Percentiles rank a stretch among this genome's conserved stretches.
Conservation (phyloP, 2,329 filamentous ascomycete genomes). For the Nigrospora sphaerica region DNA sequence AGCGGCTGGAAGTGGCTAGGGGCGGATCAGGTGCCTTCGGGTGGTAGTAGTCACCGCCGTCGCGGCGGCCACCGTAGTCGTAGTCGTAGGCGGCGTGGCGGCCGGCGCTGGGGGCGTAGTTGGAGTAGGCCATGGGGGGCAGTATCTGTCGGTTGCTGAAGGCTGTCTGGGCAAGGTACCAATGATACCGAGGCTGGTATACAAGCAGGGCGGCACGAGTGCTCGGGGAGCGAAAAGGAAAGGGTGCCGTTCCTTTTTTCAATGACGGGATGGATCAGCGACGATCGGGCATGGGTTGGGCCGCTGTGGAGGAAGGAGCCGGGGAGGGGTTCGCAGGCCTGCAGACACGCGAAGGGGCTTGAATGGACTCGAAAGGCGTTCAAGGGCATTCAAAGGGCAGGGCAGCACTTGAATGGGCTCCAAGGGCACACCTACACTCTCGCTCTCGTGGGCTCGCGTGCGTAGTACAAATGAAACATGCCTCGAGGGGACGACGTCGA, state of each 20-base stretch:
- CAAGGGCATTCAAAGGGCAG: no score
- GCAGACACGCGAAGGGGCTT: no score
- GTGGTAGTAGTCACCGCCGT: not conserved
- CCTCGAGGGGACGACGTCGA: no score
- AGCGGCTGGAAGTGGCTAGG: not conserved
- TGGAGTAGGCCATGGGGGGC: not conserved
- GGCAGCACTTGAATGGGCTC: no score
- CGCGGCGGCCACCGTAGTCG: not conserved
- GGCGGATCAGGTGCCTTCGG: not conserved
- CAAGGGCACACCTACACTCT: no score
- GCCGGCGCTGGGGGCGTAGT: not conserved
- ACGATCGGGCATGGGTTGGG: no score
- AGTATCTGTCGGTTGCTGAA: not conserved
- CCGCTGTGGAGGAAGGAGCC: no score
- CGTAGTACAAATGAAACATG: no score
- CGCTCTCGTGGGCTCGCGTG: no score
- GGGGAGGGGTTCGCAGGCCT: no score
- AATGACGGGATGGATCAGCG: no score
- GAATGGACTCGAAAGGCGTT: no score
- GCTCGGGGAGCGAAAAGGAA: not conserved
- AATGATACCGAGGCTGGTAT: not conserved
- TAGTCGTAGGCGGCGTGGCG: not conserved
- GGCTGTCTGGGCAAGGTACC: not conserved
- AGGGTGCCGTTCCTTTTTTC: not conserved
- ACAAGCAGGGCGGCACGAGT: not conserved